Conservation (phyloP, 1,139 yeast species). For the Suhomyces bolitotheri region DNA sequence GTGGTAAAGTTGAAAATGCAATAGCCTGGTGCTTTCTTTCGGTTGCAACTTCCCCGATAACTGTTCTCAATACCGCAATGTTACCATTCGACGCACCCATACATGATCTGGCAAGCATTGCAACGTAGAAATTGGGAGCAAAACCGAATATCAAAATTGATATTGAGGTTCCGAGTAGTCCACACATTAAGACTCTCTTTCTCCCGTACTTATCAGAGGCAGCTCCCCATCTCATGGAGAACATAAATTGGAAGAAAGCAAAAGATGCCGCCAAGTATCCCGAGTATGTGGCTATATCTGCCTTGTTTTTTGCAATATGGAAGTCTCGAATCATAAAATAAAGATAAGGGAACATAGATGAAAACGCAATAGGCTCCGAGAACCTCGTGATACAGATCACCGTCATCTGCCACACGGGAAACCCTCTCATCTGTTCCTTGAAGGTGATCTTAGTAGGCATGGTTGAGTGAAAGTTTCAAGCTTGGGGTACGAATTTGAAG, state of each 20-base stretch:
- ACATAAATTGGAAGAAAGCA: conserved; percentile 39
- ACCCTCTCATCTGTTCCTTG: conserved; percentile 31
- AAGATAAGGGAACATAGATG: conserved; percentile 41
- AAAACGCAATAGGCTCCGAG: conserved; percentile 40
- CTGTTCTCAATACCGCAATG: conserved; percentile 38
- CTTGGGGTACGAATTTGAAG: too few relatives aligned
- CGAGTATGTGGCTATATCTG: conserved; percentile 38
- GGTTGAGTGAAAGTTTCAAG: not conserved
- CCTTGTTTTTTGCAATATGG: conserved; percentile 32
- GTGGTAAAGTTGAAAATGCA: conserved; percentile 38
- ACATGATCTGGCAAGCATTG: conserved; percentile 33
- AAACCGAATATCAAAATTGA: conserved; percentile 36
- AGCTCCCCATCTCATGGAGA: conserved; percentile 40
- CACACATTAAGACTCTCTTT: conserved; percentile 32
- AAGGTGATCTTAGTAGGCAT: conserved; percentile 11
- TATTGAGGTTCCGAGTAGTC: conserved; percentile 34
- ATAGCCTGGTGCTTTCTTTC: conserved; percentile 39
- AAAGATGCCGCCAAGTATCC: conserved; percentile 41
- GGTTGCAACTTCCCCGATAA: conserved; percentile 39
- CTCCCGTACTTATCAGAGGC: conserved; percentile 36
- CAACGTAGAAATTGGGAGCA: conserved; percentile 34
- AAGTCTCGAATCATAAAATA: conserved; percentile 44
- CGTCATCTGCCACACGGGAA: conserved; percentile 37
- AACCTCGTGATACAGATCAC: conserved; percentile 36
- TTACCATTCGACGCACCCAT: conserved; percentile 41